Base-by-base conservation (phyloP, 192 early-diverging fungal genomes). In the Piromyces finnis region DNA sequence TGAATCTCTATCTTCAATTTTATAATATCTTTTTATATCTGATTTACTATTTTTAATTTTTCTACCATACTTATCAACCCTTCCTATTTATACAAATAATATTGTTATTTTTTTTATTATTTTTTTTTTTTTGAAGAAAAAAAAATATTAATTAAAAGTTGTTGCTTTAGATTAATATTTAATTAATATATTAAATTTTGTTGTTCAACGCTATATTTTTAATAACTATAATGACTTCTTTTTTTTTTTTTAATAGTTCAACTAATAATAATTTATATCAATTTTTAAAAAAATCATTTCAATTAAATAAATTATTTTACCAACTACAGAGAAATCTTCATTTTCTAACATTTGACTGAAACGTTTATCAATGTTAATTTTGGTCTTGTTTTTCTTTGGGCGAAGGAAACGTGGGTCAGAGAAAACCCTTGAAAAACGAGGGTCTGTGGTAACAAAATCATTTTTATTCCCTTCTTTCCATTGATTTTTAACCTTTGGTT, bases 281-380 rank as follows among this genome's bases (percentile, higher is more conserved):
- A n/a, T n/a, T n/a, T n/a, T n/a, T n/a, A n/a, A n/a, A n/a, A n/a
- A n/a, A n/a, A n/a, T n/a, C n/a, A n/a, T n/a, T n/a, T n/a, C n/a
- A 35, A 35, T 35, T 35, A 7, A 7, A 3, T 35, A 7, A 35
- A 7, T 35, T 35, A 7, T 2, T 22, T 51, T 51, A 51, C 77
- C 27, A 13, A 80, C 79, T 4, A 81, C 77, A 29, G 84, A 90
- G 82, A 93, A 92, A 77, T 90, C 91, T 28, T 92, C 90, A 83
- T 88, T 87, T 29, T 91, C 87, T 81, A 97, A 88, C 92, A 98
- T 94, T 28, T 87, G 84, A 15, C 88, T 82, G 84, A 98, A 98
- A 68, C 97, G 93, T 81, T 90, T 87, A 88, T 98, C 97, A 30
- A 98, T 89, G 17, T 89, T 89, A 79, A 98, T 89, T 84, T 98